Percentiles rank a stretch among this genome's conserved stretches.
phyloP scores from a whole-genome alignment of 441 rosid species.

The Pelargonium hybrid region DNA sequence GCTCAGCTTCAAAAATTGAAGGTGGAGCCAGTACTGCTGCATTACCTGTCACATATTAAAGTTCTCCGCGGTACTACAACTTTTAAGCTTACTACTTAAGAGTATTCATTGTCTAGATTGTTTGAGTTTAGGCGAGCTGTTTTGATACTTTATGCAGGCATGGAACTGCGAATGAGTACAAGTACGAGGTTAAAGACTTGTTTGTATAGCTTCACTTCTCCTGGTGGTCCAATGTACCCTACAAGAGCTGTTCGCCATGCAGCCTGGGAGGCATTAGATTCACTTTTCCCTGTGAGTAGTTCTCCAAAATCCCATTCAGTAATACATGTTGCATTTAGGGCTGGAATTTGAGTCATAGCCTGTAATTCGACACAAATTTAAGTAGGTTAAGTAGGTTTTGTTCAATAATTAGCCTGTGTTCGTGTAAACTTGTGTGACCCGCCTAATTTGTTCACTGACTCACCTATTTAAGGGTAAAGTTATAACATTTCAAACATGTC shows the following conservation, averaged over 20 bases:
- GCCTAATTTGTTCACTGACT: too few relatives aligned
- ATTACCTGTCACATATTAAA: constrained; percentile 71
- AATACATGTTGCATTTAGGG: too few relatives aligned
- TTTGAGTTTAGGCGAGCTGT: neutral
- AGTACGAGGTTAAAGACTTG: constrained; percentile 90
- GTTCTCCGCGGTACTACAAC: constrained; percentile 57
- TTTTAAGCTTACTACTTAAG: neutral
- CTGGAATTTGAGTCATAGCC: too few relatives aligned
- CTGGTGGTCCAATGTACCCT: constrained; percentile 98
- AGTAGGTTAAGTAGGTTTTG: too few relatives aligned
- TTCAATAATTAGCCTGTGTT: too few relatives aligned
- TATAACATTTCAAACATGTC: too few relatives aligned
- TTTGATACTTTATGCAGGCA: constrained; percentile 40
- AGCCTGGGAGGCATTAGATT: constrained; percentile 90
- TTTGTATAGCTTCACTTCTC: constrained; percentile 89
- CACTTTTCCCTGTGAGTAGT: constrained; percentile 80
- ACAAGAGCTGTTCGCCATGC: constrained; percentile 98
- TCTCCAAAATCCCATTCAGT: neutral
- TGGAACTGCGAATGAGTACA: constrained; percentile 95
- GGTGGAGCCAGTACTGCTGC: constrained; percentile 92
- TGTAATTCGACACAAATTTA: too few relatives aligned
- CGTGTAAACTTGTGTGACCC: too few relatives aligned
- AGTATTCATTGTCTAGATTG: neutral
- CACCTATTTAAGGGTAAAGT: too few relatives aligned
- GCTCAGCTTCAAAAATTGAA: constrained; percentile 81